Percentiles rank a stretch among this genome's conserved stretches.
Evolutionary conservation across 495 filamentous ascomycete genomes (phyloP).

Genomic region (Lophiotrema nucula): DNA sequence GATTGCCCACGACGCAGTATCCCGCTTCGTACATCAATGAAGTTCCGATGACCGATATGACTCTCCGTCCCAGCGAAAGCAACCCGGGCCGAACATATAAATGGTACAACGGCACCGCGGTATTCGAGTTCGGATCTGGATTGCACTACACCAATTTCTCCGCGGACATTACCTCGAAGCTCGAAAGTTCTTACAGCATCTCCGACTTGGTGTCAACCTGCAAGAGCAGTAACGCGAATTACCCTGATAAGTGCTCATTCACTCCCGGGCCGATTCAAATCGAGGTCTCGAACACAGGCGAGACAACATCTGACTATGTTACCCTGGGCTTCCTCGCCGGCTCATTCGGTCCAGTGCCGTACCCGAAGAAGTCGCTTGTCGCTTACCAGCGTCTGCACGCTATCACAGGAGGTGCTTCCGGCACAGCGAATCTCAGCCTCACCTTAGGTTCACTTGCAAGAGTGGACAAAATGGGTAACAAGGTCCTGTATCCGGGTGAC

Average conservation of each 20-base stretch:
- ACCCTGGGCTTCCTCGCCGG: constrained; percentile 57
- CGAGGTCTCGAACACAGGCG: constrained; percentile 54
- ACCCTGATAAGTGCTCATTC: constrained; percentile 36
- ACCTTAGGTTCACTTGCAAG: constrained; percentile 60
- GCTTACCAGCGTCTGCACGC: constrained; percentile 55
- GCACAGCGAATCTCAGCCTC: constrained; percentile 48
- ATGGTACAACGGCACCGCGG: constrained; percentile 57
- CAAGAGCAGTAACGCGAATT: constrained; percentile 31
- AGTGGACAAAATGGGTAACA: constrained; percentile 57
- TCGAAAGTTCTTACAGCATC: constrained; percentile 34
- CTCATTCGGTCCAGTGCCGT: constrained; percentile 56
- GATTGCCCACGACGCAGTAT: constrained; percentile 59
- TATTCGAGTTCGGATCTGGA: constrained; percentile 58
- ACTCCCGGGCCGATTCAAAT: constrained; percentile 49
- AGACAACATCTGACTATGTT: constrained; percentile 57
- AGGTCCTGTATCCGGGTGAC: constrained; percentile 62
- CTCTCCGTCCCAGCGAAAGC: constrained; percentile 48
- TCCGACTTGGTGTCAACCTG: constrained; percentile 35
- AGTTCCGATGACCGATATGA: constrained; percentile 59
- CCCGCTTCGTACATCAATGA: constrained; percentile 53
- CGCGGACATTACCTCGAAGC: constrained; percentile 36
- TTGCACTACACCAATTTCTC: constrained; percentile 54
- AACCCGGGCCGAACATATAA: constrained; percentile 58
- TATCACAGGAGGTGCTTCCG: constrained; percentile 44
- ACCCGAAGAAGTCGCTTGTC: constrained; percentile 64